Evolutionary conservation across 345 rosid species (phyloP).

Genomic region (Kernera saxatilis): DNA sequence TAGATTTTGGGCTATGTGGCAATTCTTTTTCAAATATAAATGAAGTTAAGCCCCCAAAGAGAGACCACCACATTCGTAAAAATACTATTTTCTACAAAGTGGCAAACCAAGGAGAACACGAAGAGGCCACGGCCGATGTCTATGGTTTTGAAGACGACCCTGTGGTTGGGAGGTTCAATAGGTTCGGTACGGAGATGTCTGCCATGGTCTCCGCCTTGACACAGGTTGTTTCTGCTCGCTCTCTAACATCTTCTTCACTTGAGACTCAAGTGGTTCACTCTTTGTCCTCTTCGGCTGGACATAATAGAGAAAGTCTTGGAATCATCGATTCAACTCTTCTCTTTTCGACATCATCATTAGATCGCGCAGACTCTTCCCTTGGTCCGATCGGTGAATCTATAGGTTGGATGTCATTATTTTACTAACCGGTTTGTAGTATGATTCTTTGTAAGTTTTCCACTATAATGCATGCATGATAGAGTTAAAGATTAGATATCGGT

Average conservation of each 20-base stretch:
- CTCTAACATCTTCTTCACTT: neutral
- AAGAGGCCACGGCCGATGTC: slow-evolving; percentile 7
- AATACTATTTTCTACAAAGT: slow-evolving; percentile 28
- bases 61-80: neutral
- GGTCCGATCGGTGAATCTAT: slow-evolving; percentile 35
- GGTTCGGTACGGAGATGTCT: slow-evolving; percentile 49
- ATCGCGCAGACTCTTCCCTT: slow-evolving; percentile 26
- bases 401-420: neutral
- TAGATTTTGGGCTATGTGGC: neutral
- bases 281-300: slow-evolving; percentile 32
- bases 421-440: neutral
- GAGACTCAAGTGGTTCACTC: neutral
- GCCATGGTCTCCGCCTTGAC: slow-evolving; percentile 73
- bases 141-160: slow-evolving; percentile 10
- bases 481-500: neutral
- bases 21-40: neutral
- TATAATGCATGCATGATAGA: neutral
- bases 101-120: slow-evolving; percentile 35
- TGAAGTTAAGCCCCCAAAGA: neutral
- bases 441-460: no score
- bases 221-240: slow-evolving; percentile 43
- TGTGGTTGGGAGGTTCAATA: slow-evolving; percentile 24
- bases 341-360: neutral
- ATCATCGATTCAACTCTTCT: neutral
- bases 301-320: slow-evolving; percentile 39